A percentile compares a stretch with the other conserved stretches of the same genome.
These are phyloP conservation scores for Dothidotthia symphoricarpi DNA, from an alignment of 2,329 filamentous ascomycete genomes.

Conservation along the genomic window DNA sequence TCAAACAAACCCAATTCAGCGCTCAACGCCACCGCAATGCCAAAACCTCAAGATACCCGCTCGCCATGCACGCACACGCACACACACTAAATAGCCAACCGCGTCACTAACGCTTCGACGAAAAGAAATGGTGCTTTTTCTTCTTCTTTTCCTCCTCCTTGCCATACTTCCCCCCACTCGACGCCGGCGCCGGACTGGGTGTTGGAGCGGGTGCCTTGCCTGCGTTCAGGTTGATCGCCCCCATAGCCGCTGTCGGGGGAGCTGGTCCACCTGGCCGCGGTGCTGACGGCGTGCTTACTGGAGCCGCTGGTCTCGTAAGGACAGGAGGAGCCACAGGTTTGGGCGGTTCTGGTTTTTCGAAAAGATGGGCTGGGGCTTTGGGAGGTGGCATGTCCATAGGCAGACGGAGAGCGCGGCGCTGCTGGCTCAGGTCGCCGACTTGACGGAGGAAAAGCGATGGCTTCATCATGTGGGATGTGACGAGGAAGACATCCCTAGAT, in stretches of 20 bases:
- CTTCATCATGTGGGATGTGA: conserved; percentile 89
- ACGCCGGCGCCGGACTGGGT: conserved; percentile 16
- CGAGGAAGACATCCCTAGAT: conserved; percentile 80
- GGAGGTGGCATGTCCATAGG: conserved; percentile 76
- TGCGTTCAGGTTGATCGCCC: conserved; percentile 34
- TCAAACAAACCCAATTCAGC: too few species aligned
- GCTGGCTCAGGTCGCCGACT: conserved; percentile 72
- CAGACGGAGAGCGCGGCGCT: conserved; percentile 73
- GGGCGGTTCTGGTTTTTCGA: conserved; percentile 65
- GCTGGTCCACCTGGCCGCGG: conserved; percentile 22
- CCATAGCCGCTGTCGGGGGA: conserved; percentile 38
- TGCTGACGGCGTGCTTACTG: conserved; percentile 31
- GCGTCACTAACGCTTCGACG: conserved; percentile 28
- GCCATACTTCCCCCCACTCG: conserved; percentile 20
- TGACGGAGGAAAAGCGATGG: conserved; percentile 81
- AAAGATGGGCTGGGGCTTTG: conserved; percentile 82
- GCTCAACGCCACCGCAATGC: too few species aligned
- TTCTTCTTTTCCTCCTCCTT: conserved; percentile 34
- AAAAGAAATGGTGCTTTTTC: conserved; percentile 60
- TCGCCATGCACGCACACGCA: neutral
- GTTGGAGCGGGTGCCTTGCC: conserved; percentile 15
- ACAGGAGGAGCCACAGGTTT: conserved; percentile 55
- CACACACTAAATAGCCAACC: neutral
- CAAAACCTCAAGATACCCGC: too few species aligned
- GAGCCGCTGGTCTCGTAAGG: conserved; percentile 37